A percentile compares a stretch with the other conserved stretches of the same genome.
Conservation (phyloP, 2,329 filamentous ascomycete species). For the Botrytis porri region DNA sequence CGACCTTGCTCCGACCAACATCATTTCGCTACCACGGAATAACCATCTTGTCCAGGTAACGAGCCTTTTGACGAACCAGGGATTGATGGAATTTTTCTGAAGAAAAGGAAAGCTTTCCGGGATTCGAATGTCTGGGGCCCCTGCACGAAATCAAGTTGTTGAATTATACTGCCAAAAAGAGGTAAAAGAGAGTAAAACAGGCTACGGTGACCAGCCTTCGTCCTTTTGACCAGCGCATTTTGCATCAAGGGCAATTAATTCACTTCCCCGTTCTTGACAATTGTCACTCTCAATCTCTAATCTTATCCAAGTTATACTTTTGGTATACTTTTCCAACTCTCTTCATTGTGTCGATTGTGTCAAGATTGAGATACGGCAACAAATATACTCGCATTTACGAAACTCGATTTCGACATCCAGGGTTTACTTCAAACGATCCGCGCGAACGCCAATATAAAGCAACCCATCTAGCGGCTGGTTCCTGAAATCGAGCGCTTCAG, state of each 20-base stretch:
- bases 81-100: conserved; percentile 4
- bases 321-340: not conserved
- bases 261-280: conserved; percentile 1
- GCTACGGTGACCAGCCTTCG: conserved; percentile 20
- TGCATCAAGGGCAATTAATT: conserved; percentile 17
- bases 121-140: not conserved
- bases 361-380: not conserved
- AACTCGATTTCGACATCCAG: not conserved
- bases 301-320: conserved; percentile 1
- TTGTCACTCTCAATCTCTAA: not conserved
- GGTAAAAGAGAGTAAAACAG: not conserved
- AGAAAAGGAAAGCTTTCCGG: conserved; percentile 8
- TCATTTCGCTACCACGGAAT: conserved; percentile 9
- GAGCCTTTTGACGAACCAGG: not conserved
- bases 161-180: not conserved
- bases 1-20: not conserved
- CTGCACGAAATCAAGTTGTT: not conserved
- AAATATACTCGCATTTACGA: not conserved
- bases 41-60: not conserved
- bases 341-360: not conserved
- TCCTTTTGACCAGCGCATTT: conserved; percentile 21
- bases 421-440: conserved; percentile 8
- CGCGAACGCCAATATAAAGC: not conserved
- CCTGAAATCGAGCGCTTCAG: conserved; percentile 1
- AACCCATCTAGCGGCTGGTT: conserved; percentile 12